These are phyloP conservation scores for Fusarium floridanum DNA, from an alignment of 2,329 filamentous ascomycete genomes.

Conservation along the genomic window DNA sequence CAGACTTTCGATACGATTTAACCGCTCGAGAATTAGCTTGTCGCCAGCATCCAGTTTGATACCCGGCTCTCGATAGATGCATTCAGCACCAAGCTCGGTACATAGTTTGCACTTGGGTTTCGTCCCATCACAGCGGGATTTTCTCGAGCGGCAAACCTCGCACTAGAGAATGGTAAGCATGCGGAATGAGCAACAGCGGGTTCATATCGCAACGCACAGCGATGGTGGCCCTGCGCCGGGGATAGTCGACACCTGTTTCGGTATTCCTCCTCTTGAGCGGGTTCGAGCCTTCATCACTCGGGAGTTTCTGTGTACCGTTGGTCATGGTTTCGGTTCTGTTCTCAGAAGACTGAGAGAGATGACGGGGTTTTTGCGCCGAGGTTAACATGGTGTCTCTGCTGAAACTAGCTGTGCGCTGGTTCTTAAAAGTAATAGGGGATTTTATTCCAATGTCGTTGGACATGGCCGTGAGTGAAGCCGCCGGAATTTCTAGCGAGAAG, in stretches of 20 bases:
- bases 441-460: conserved; percentile 62
- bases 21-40: conserved; percentile 84
- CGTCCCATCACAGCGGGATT: conserved; percentile 82
- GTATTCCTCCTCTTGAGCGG: conserved; percentile 73
- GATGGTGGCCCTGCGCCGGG: conserved; percentile 73
- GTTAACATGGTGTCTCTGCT: conserved; percentile 68
- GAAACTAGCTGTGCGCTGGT: conserved; percentile 59
- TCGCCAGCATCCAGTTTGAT: conserved; percentile 90
- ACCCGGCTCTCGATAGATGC: conserved; percentile 85
- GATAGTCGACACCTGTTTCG: conserved; percentile 73
- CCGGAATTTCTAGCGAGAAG: conserved; percentile 64
- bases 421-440: conserved; percentile 64
- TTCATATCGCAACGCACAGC: conserved; percentile 63
- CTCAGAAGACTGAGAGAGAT: conserved; percentile 68
- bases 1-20: conserved; percentile 82
- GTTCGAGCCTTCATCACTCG: conserved; percentile 66
- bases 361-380: conserved; percentile 66
- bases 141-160: conserved; percentile 84
- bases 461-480: conserved; percentile 57
- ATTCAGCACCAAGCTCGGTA: conserved; percentile 84
- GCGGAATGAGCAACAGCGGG: neutral
- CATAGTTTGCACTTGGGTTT: conserved; percentile 89
- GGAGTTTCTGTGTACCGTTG: conserved; percentile 61
- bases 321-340: conserved; percentile 57
- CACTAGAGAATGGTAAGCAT: conserved; percentile 64